Evolutionary conservation across 192 early-diverging fungal species (phyloP), one percentile per base, ranked within the genome.

Genomic region (Umbelopsis vinacea): DNA sequence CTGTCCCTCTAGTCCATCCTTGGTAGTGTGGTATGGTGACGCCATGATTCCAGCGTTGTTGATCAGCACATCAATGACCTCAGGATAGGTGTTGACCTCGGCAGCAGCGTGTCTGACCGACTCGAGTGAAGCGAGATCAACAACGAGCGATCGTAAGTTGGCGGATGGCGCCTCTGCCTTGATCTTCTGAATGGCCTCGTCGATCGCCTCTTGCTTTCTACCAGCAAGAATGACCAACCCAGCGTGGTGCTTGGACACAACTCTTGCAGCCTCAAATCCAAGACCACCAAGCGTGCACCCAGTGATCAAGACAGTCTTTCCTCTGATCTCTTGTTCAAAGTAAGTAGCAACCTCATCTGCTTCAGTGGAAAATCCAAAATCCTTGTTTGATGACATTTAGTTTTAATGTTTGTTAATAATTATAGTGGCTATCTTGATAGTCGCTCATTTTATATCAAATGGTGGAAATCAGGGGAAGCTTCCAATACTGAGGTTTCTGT

Each of bases 1-100:
- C 70, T 91, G 90, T 57, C 74, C 40, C 77, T 92, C 91, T 17
- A 91, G 84, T 22, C 85, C 85, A 50, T 92, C 85, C 33, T 68
- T 75, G 38, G 85, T 81, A 40, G 85, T 80, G 0, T 71, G 47
- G 19, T 77, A 83, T 2, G 91, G 89, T 8, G 78, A 71, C 29
- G 76, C 74, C 90, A 92, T 91, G n/a, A 92, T 82, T 7, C 86
- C 86, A 23, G 84, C 82, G 46, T 84, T 86, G 70, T 73, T 70
- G 2, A 86, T 79, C 23, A 86, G 45, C 2, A 81, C n/a, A 29
- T 84, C 74, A 10, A 86, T 48, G 9, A 69, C 22, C 29, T 40
- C 47, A 46, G 82, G 46, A 11, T 71, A 55, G 15, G 57, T 47
- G 14, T 80, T 69, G 63, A 86, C 83, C 33, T 68, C 48, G 17